phyloP scores from a whole-genome alignment of 2,329 filamentous ascomycete genomes.

The Allantophomopsis cytisporea region DNA sequence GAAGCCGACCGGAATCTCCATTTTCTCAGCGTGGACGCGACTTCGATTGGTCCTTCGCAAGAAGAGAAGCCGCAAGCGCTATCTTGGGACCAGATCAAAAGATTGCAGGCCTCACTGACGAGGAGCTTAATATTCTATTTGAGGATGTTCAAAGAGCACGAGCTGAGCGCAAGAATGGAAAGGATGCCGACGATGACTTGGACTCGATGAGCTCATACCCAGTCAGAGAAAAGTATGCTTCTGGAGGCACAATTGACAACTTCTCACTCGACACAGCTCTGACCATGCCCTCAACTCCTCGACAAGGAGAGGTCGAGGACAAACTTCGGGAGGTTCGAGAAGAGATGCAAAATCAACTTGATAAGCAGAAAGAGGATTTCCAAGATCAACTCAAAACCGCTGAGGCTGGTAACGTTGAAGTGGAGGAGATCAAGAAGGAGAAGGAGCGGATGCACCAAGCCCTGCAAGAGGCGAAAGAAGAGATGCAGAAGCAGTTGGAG shows the following conservation, averaged over 20 bases:
- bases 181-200: constrained; percentile 77
- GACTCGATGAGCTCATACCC: constrained; percentile 85
- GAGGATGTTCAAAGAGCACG: constrained; percentile 86
- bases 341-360: constrained; percentile 71
- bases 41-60: constrained; percentile 88
- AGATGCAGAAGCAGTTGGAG: constrained; percentile 79
- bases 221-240: constrained; percentile 87
- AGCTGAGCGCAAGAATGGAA: constrained; percentile 55
- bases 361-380: constrained; percentile 74
- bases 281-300: constrained; percentile 89
- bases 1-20: constrained; percentile 69
- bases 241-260: constrained; percentile 87
- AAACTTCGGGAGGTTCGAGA: constrained; percentile 62
- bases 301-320: constrained; percentile 63
- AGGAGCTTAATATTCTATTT: constrained; percentile 85
- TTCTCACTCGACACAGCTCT: constrained; percentile 89
- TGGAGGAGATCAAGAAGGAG: constrained; percentile 73
- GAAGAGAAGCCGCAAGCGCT: constrained; percentile 83
- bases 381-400: constrained; percentile 64
- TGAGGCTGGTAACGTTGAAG: constrained; percentile 61
- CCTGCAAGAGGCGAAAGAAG: constrained; percentile 63
- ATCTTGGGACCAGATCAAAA: constrained; percentile 86
- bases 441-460: constrained; percentile 77
- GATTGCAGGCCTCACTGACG: constrained; percentile 78
- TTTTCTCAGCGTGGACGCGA: constrained; percentile 60